Base-by-base conservation (phyloP, 2,329 filamentous ascomycete genomes). In the Cladosporium sp. region DNA sequence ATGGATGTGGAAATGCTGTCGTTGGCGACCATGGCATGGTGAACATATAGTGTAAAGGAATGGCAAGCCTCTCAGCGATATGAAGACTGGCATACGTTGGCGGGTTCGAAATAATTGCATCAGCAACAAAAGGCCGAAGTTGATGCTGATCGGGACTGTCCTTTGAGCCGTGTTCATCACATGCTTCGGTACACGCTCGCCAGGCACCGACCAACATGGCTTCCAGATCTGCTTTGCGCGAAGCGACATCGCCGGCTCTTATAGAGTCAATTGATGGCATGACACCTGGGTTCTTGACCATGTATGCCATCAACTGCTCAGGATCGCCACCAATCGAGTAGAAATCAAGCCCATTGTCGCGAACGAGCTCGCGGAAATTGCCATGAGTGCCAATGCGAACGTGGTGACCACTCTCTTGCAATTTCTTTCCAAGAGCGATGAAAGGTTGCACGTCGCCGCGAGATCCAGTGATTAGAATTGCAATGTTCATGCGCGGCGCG, bases 1-100 rank as follows among this genome's bases (percentile, higher is more conserved):
- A 81, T 0, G 92, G 92, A 72, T 96, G 92, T 0, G 91, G 90
- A 69, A 96, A 96, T 0, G 89, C 86, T 73, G 90, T 87, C 0
- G 92, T 96, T 0, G 91, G 88, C 0, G 91, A 90, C 90, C 91
- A 96, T 0, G 92, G 92, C 91, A 96, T 96, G 11, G 96, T 96
- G 78, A 96, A 96, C 90, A 96, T 94, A 76, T 96, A 86, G 70
- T 92, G 90, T 4, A 91, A 73, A 0, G 90, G 90, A 58, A 92
- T 87, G 0, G 88, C 89, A 70, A 92, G 78, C 75, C 89, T 90
- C 75, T 92, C 88, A 0, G 90, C 90, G 66, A 89, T 85, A 71
- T 92, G 90, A 5, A 92, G 82, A 71, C 91, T 89, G 0, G 88
- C 89, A 76, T 91, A 92, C 71, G 88, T 90, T 0, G 89, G 89